Base-by-base conservation (phyloP, 208 protist species). In the Trichomonas vaginalis region DNA sequence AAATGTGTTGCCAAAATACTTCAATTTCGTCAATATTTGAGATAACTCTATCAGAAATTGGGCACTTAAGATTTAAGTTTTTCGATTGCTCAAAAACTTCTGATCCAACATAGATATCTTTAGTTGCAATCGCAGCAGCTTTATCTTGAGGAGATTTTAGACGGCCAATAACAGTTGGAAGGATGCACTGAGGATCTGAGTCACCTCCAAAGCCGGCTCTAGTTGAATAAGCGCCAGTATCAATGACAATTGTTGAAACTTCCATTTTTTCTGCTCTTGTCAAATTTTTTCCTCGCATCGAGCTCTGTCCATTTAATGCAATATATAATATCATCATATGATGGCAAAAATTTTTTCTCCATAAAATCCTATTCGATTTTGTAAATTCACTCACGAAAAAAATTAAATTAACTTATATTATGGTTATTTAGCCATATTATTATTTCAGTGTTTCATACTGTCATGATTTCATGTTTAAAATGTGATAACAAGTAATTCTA, bases 21-120 rank as follows among this genome's bases (percentile, higher is more conserved):
- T 95, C 88, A 45, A 95, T 95, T 27, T 79, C 88, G 35, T 95
- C 88, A 51, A 51, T 61, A 70, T 95, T 70, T 45, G 88, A 70
- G 27, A 95, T 70, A 70, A 95, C n/a, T 46, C 88, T 14, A 40
- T 95, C 39, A 61, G 48, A 15, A 70, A 95, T 95, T n/a, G 88
- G 88, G n/a, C 88, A 70, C 15, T 47, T 47, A 39, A 95, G 23
- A 45, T 23, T 35, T 14, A 90, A n/a, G 32, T 8, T n/a, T 32
- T 27, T 45, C 42, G 42, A 35, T 46, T 90, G 37, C 12, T 10
- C 10, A n/a, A 90, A 48, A 49, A 48, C 37, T 27, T 90, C 82
- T n/a, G 82, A 6, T 10, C 82, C 82, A 48, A 90, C 23, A 48
- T n/a, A 90, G 17, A 45, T 17, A 86, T 86, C 79, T 86, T 86